phyloP scores from a whole-genome alignment of 1,139 yeast species.

The Magnusiomyces ingens region DNA sequence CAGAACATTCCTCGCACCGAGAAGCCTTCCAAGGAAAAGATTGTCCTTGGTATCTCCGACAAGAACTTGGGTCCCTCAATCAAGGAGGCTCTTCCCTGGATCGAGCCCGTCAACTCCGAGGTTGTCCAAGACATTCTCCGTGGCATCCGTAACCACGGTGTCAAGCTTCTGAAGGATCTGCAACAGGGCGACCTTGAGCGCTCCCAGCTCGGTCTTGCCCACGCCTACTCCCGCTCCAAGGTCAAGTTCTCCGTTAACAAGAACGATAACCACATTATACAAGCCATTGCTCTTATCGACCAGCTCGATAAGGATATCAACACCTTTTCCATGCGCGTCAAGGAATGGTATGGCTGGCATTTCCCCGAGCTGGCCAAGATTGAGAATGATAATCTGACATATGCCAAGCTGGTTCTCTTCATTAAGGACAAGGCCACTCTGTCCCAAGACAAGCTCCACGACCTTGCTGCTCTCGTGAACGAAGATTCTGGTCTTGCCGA shows the following conservation, averaged over 20 bases:
- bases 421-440: slow-evolving; percentile 84
- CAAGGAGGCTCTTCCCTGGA: slow-evolving; percentile 79
- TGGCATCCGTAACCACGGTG: slow-evolving; percentile 89
- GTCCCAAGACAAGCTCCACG: slow-evolving; percentile 82
- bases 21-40: slow-evolving; percentile 47
- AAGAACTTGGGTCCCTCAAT: slow-evolving; percentile 94
- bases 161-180: slow-evolving; percentile 81
- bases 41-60: slow-evolving; percentile 82
- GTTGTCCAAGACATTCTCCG: slow-evolving; percentile 91
- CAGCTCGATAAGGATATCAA: slow-evolving; percentile 96
- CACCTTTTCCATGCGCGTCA: slow-evolving; percentile 94
- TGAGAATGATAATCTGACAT: slow-evolving; percentile 90
- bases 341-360: slow-evolving; percentile 99
- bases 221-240: slow-evolving; percentile 97
- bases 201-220: slow-evolving; percentile 98
- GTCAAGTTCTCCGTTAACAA: slow-evolving; percentile 98
- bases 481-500: slow-evolving; percentile 95
- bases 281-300: slow-evolving; percentile 94
- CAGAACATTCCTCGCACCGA: slow-evolving; percentile 85
- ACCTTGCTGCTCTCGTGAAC: slow-evolving; percentile 77
- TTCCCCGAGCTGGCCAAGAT: slow-evolving; percentile 99
- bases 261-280: slow-evolving; percentile 97
- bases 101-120: slow-evolving; percentile 87
- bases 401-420: slow-evolving; percentile 56
- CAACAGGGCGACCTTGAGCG: slow-evolving; percentile 95